phyloP scores from a whole-genome alignment of 257 asterid genomes.

The Plantago major region DNA sequence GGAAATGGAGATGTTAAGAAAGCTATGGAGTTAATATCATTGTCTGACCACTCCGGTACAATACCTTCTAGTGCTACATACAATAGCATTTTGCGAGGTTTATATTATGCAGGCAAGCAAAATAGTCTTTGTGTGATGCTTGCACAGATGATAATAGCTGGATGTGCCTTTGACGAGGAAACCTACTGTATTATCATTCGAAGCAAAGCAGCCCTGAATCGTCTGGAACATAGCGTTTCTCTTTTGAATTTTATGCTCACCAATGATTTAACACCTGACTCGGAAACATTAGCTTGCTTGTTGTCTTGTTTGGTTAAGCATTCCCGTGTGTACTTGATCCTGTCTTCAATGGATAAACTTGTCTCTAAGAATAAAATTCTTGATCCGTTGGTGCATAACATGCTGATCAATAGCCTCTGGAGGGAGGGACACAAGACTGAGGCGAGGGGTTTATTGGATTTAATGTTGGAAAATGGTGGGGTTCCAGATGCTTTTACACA shows the following conservation, averaged over 20 bases:
- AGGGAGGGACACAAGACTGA: slow-evolving; percentile 57
- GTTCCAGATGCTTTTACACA: slow-evolving; percentile 66
- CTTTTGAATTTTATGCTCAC: slow-evolving; percentile 53
- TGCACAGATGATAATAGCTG: slow-evolving; percentile 50
- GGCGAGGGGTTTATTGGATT: slow-evolving; percentile 51
- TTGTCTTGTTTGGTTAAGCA: slow-evolving; percentile 41
- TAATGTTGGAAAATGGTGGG: slow-evolving; percentile 79
- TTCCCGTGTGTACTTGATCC: slow-evolving; percentile 42
- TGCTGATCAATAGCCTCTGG: slow-evolving; percentile 62
- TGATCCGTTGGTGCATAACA: slow-evolving; percentile 40
- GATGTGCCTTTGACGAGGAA: slow-evolving; percentile 44
- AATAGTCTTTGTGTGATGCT: slow-evolving; percentile 33
- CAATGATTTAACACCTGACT: slow-evolving; percentile 41
- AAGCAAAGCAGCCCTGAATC: slow-evolving; percentile 31
- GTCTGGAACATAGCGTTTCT: slow-evolving; percentile 22
- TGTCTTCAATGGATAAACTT: slow-evolving; percentile 36
- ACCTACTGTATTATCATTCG: slow-evolving; percentile 48
- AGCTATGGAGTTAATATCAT: slow-evolving; percentile 42
- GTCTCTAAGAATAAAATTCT: slow-evolving; percentile 30
- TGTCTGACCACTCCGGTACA: slow-evolving; percentile 33
- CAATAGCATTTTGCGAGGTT: slow-evolving; percentile 47
- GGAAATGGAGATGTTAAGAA: slow-evolving; percentile 28
- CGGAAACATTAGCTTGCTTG: slow-evolving; percentile 42
- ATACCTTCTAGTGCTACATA: slow-evolving; percentile 28
- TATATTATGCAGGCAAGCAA: slow-evolving; percentile 30